These are phyloP conservation scores for Silene conica DNA, from an alignment of 148 eudicot genomes.

Conservation along the genomic window DNA sequence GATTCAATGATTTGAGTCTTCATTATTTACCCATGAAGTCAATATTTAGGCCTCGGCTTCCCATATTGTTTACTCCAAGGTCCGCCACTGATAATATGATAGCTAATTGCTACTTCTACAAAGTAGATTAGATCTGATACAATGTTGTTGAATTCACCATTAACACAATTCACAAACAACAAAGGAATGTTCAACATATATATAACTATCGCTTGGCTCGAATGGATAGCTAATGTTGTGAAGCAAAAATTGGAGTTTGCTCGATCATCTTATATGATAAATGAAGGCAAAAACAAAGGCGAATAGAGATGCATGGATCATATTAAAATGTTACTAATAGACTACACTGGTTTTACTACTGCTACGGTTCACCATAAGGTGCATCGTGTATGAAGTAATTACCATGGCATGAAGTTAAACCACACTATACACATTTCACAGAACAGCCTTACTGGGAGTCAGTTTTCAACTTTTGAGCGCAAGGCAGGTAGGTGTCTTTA, in stretches of 20 bases:
- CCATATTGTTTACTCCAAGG: too few species aligned
- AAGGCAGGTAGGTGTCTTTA: neutral
- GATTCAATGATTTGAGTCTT: too few species aligned
- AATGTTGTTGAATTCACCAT: neutral
- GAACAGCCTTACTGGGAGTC: constrained; percentile 1
- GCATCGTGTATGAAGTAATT: neutral
- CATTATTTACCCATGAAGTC: too few species aligned
- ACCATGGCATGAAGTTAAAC: neutral
- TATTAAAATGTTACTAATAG: neutral
- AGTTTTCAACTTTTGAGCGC: too few species aligned
- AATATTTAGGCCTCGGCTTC: too few species aligned
- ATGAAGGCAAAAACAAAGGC: neutral
- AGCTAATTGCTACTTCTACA: neutral
- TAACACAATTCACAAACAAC: too few species aligned
- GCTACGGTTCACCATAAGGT: constrained; percentile 2
- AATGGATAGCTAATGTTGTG: neutral
- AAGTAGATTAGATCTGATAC: too few species aligned
- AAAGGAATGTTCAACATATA: too few species aligned
- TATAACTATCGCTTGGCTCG: neutral
- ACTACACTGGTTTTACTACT: neutral
- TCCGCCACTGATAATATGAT: neutral
- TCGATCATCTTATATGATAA: neutral
- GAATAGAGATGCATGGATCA: neutral
- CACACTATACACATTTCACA: constrained; percentile 13
- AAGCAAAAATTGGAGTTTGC: neutral